These are phyloP conservation scores for Cercospora sp. DNA, from an alignment of 2,329 filamentous ascomycete species.

Conservation along the genomic window DNA sequence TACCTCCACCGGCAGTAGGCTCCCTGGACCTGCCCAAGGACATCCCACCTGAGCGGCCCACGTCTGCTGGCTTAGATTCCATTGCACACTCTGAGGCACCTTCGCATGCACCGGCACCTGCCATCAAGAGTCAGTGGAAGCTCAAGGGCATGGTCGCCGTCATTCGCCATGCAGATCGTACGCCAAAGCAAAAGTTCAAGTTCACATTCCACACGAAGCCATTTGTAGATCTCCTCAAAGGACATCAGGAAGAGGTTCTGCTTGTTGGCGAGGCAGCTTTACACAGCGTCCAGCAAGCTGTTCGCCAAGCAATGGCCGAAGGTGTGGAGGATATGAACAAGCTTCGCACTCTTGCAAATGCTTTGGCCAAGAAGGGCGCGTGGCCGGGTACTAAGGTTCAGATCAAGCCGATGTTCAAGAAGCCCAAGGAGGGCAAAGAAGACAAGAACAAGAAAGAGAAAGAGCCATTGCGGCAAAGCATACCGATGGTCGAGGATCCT, in stretches of 20 bases:
- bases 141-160: slow-evolving; percentile 97
- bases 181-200: slow-evolving; percentile 98
- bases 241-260: slow-evolving; percentile 93
- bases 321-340: slow-evolving; percentile 84
- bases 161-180: slow-evolving; percentile 92
- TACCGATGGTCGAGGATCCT: slow-evolving; percentile 18
- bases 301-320: slow-evolving; percentile 74
- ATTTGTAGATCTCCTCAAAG: slow-evolving; percentile 91
- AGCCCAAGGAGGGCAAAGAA: slow-evolving; percentile 58
- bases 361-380: slow-evolving; percentile 85
- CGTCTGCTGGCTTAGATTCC: slow-evolving; percentile 24
- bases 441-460: slow-evolving; percentile 56
- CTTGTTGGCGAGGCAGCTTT: slow-evolving; percentile 89
- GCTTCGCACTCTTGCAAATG: slow-evolving; percentile 80
- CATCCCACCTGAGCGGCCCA: slow-evolving; percentile 16
- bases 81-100: slow-evolving; percentile 27
- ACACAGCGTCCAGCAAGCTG: slow-evolving; percentile 83
- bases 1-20: slow-evolving; percentile 37
- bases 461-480: slow-evolving; percentile 34
- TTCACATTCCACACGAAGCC: slow-evolving; percentile 97
- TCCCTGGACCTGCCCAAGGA: slow-evolving; percentile 18
- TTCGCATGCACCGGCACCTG: slow-evolving; percentile 49
- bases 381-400: slow-evolving; percentile 98
- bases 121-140: slow-evolving; percentile 92
- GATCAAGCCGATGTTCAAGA: slow-evolving; percentile 98